A percentile compares a stretch with the other conserved stretches of the same genome.
These are phyloP conservation scores for Dysphania ambrosioides DNA, from an alignment of 148 eudicot species.

Conservation along the genomic window DNA sequence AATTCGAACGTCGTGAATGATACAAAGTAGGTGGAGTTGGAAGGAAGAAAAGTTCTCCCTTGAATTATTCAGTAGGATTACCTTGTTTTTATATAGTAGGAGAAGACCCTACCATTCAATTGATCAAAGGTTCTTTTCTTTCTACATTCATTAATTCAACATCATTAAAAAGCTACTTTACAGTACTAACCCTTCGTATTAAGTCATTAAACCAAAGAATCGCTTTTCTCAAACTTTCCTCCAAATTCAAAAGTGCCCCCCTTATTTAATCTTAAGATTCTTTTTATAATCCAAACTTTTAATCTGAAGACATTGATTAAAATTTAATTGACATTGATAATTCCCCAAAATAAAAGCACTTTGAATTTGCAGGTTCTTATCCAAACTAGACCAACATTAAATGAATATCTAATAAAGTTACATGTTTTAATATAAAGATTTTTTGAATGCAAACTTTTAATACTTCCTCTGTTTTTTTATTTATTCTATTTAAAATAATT, in stretches of 20 bases:
- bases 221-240: not conserved
- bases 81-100: not conserved
- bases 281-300: too few relatives aligned
- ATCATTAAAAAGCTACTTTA: conserved; percentile 3
- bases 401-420: too few relatives aligned
- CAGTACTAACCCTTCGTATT: not conserved
- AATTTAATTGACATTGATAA: too few relatives aligned
- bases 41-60: conserved; percentile 7
- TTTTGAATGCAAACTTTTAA: too few relatives aligned
- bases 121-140: conserved; percentile 12
- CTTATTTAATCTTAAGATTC: not conserved
- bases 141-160: not conserved
- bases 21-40: conserved; percentile 5
- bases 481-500: too few relatives aligned
- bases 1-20: not conserved
- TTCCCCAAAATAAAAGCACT: too few relatives aligned
- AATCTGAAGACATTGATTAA: too few relatives aligned
- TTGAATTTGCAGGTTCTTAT: too few relatives aligned
- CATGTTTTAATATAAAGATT: too few relatives aligned
- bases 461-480: too few relatives aligned
- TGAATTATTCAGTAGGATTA: not conserved
- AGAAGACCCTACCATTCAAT: conserved; percentile 7
- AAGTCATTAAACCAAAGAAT: conserved; percentile 2
- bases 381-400: too few relatives aligned
- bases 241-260: not conserved